Percentiles rank a stretch among this genome's conserved stretches.
Conservation (phyloP, 257 asterid species). For the Anisodus acutangulus region DNA sequence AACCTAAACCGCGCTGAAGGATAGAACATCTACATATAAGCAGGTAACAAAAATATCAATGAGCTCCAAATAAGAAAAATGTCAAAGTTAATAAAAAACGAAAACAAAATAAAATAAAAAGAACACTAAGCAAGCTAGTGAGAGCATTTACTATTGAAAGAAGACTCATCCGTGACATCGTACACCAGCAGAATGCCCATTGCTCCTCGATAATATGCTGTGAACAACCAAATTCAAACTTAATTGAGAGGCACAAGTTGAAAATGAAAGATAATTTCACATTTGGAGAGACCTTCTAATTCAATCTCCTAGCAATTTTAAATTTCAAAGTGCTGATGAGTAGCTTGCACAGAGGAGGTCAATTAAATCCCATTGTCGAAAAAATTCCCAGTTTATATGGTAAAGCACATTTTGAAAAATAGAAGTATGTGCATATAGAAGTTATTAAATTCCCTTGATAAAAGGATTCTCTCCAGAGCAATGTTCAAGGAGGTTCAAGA, state of each 20-base stretch:
- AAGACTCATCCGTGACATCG: slow-evolving; percentile 79
- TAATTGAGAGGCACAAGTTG: neutral
- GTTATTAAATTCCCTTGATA: neutral
- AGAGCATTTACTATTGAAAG: slow-evolving; percentile 69
- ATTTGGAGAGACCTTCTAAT: neutral
- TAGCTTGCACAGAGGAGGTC: neutral
- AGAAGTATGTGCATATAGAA: neutral
- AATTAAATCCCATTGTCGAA: neutral
- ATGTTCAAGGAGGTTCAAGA: neutral
- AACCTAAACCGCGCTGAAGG: neutral
- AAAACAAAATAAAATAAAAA: neutral
- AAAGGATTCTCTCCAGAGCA: neutral
- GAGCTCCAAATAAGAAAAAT: neutral
- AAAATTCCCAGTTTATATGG: neutral
- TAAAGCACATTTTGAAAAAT: neutral
- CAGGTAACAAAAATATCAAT: neutral
- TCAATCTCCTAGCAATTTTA: neutral
- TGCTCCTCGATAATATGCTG: slow-evolving; percentile 94
- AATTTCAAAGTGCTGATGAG: neutral
- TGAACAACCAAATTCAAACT: slow-evolving; percentile 30
- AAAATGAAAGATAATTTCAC: neutral
- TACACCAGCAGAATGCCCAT: slow-evolving; percentile 85
- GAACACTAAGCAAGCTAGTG: slow-evolving; percentile 2
- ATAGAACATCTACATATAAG: neutral
- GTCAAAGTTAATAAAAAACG: neutral